Percentiles rank a stretch among this genome's conserved stretches.
Conservation (phyloP, 225 moss, liverwort and hornwort genomes). For the Pseudoscleropodium purum region DNA sequence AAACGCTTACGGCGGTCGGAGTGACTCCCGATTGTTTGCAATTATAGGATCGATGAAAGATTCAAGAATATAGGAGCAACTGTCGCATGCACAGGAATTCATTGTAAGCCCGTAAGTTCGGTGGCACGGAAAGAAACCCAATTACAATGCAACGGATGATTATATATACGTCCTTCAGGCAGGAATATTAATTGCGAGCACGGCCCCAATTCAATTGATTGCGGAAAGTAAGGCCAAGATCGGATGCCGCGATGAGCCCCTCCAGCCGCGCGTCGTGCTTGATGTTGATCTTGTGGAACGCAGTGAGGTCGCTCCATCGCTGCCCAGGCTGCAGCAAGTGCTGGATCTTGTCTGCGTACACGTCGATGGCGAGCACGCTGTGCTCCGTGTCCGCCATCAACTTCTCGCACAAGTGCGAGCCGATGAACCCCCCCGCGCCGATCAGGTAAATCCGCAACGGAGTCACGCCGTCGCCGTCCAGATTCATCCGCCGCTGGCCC, state of each 20-base stretch:
- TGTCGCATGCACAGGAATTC: no score
- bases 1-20: background rate
- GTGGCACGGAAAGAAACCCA: no score
- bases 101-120: no score
- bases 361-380: conserved; percentile 37
- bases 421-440: conserved; percentile 58
- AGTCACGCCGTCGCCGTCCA: conserved; percentile 31
- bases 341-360: conserved; percentile 51
- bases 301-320: conserved; percentile 37
- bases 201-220: no score
- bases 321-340: conserved; percentile 29
- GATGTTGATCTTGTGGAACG: conserved; percentile 50
- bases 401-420: conserved; percentile 60
- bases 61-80: no score
- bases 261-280: conserved; percentile 35
- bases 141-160: no score
- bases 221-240: background rate
- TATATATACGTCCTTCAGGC: no score
- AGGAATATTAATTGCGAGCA: no score
- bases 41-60: no score
- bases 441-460: conserved; percentile 39
- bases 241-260: conserved; percentile 28
- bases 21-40: no score
- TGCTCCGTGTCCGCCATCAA: conserved; percentile 46
- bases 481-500: conserved; percentile 6